These are phyloP conservation scores for Avena eriantha DNA, from an alignment of 176 grass and related monocot species.

Conservation along the genomic window DNA sequence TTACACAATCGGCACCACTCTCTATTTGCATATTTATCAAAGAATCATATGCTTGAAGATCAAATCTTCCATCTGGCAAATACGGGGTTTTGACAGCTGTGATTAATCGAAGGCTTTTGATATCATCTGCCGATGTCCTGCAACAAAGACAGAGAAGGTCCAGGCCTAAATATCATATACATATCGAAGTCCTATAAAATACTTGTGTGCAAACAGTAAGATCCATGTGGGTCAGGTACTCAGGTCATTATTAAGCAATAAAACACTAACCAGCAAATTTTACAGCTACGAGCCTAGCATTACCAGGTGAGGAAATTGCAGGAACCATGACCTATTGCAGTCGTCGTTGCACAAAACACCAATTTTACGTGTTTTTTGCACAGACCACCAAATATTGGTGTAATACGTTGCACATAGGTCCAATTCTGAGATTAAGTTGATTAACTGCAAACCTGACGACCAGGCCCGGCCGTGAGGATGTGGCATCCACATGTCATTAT, in stretches of 20 bases:
- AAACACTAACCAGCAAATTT: background rate
- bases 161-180: slow-evolving; percentile 18
- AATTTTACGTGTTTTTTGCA: too few relatives aligned
- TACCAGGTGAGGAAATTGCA: background rate
- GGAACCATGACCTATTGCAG: too few relatives aligned
- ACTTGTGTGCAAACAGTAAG: background rate
- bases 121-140: slow-evolving; percentile 80
- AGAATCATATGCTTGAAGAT: slow-evolving; percentile 92
- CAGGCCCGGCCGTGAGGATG: too few relatives aligned
- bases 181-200: slow-evolving; percentile 21
- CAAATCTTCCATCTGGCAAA: slow-evolving; percentile 96
- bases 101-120: slow-evolving; percentile 69
- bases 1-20: slow-evolving; percentile 80
- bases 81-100: slow-evolving; percentile 96
- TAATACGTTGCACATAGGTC: too few relatives aligned
- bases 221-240: slow-evolving; percentile 1
- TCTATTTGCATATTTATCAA: slow-evolving; percentile 81
- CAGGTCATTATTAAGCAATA: slow-evolving; percentile 5
- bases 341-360: too few relatives aligned
- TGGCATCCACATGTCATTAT: too few relatives aligned
- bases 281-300: background rate
- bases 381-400: too few relatives aligned
- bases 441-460: too few relatives aligned
- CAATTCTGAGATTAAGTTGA: too few relatives aligned
- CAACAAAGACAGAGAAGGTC: slow-evolving; percentile 34